Evolutionary conservation across 2,329 filamentous ascomycete genomes (phyloP).

Genomic region (Sporothrix brunneoviolacea): DNA sequence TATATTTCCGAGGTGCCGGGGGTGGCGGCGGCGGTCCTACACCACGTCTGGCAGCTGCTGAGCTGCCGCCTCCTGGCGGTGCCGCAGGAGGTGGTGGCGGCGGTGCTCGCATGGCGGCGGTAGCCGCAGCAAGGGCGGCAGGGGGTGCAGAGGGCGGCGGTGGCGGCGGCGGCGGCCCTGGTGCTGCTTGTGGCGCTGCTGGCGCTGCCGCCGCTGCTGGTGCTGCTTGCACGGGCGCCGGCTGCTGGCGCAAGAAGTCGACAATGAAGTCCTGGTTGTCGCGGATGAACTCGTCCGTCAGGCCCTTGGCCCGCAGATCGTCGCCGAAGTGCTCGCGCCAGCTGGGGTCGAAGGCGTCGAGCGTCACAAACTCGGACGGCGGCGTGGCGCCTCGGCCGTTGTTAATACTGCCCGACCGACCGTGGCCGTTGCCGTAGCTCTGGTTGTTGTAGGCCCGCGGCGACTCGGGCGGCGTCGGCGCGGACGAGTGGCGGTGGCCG

Average conservation of each 20-base stretch:
- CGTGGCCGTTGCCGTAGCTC: slow-evolving; percentile 20
- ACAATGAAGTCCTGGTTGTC: slow-evolving; percentile 65
- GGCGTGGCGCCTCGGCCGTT: slow-evolving; percentile 24
- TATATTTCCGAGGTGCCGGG: slow-evolving; percentile 52
- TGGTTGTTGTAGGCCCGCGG: slow-evolving; percentile 37
- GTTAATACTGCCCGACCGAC: slow-evolving; percentile 33
- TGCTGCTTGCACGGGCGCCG: slow-evolving; percentile 18
- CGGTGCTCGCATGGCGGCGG: slow-evolving; percentile 29
- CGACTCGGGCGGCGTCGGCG: slow-evolving; percentile 52
- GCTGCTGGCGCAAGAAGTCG: slow-evolving; percentile 54
- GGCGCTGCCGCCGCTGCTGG: neutral
- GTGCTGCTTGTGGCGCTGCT: slow-evolving; percentile 9
- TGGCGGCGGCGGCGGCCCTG: slow-evolving; percentile 19
- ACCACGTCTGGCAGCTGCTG: slow-evolving; percentile 32
- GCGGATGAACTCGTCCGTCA: slow-evolving; percentile 60
- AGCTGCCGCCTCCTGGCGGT: slow-evolving; percentile 8
- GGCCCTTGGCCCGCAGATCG: slow-evolving; percentile 54
- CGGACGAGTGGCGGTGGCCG: slow-evolving; percentile 45
- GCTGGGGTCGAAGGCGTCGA: slow-evolving; percentile 58
- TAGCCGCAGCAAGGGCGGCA: slow-evolving; percentile 23
- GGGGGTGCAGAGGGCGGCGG: slow-evolving; percentile 24
- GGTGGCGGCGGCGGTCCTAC: slow-evolving; percentile 48
- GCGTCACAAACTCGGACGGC: slow-evolving; percentile 51
- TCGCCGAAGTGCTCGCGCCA: slow-evolving; percentile 62
- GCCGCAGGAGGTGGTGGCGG: slow-evolving; percentile 34